phyloP scores from a whole-genome alignment of 1,284 basidiomycete species.

The Leccinum laetum region DNA sequence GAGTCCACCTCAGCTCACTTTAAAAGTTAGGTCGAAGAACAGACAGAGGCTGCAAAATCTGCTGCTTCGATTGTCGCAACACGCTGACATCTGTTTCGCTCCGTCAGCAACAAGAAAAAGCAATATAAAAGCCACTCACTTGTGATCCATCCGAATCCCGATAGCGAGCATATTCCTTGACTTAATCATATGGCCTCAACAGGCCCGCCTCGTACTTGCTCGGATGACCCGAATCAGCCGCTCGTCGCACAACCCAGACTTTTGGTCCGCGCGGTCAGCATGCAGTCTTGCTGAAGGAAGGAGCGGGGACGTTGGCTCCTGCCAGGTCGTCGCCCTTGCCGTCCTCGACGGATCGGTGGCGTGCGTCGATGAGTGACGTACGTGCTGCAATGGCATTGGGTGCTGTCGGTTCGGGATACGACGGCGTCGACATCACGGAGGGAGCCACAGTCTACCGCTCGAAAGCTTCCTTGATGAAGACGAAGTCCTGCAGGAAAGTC shows the following conservation, averaged over 20 bases:
- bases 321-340: background rate
- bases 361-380: conserved; percentile 7
- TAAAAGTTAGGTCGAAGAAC: no score
- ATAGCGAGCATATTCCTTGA: conserved; percentile 57
- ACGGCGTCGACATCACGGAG: no score
- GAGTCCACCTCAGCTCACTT: no score
- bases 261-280: no score
- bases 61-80: conserved; percentile 86
- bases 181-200: conserved; percentile 95
- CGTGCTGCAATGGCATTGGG: no score
- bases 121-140: no score
- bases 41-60: conserved; percentile 89
- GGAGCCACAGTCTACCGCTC: conserved; percentile 54
- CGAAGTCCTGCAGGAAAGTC: conserved; percentile 63
- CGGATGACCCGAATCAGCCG: no score
- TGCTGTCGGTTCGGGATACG: no score
- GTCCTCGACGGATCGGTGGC: conserved; percentile 17
- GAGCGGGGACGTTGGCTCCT: conserved; percentile 26
- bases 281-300: no score
- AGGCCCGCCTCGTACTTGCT: conserved; percentile 41
- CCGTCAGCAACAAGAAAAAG: no score
- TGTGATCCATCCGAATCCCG: no score
- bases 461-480: conserved; percentile 97
- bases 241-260: no score
- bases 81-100: conserved; percentile 50